phyloP scores from a whole-genome alignment of 371 early-diverging fungal species.

The Circinella umbellata region DNA sequence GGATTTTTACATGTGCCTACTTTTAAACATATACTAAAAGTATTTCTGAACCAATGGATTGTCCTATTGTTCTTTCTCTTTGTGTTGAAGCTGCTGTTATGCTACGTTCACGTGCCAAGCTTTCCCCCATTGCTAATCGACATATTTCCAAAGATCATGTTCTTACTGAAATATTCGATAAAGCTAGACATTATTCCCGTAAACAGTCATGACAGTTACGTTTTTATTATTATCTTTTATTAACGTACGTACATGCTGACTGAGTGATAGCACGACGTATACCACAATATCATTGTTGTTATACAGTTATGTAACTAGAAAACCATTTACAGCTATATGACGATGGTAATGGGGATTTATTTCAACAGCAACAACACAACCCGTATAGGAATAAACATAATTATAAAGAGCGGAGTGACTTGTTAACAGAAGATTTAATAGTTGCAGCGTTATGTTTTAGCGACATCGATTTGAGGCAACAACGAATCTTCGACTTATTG shows the following conservation, averaged over 20 bases:
- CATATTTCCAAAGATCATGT: neutral
- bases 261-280: neutral
- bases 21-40: neutral
- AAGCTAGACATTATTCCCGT: neutral
- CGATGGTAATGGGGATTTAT: no score
- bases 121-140: neutral
- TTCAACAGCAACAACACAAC: no score
- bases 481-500: neutral
- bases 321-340: no score
- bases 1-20: constrained; percentile 1
- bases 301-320: no score
- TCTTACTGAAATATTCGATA: neutral
- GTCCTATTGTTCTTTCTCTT: neutral
- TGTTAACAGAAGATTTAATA: neutral
- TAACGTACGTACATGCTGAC: neutral
- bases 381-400: no score
- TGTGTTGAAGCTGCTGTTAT: neutral
- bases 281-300: neutral
- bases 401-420: no score
- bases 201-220: neutral
- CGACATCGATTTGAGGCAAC: neutral
- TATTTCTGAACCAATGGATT: neutral
- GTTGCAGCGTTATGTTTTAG: neutral
- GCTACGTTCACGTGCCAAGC: neutral
- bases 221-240: neutral